Percentiles rank a stretch among this genome's conserved stretches.
These are phyloP conservation scores for Boletus calvinii DNA, from an alignment of 1,284 basidiomycete species.

Conservation along the genomic window DNA sequence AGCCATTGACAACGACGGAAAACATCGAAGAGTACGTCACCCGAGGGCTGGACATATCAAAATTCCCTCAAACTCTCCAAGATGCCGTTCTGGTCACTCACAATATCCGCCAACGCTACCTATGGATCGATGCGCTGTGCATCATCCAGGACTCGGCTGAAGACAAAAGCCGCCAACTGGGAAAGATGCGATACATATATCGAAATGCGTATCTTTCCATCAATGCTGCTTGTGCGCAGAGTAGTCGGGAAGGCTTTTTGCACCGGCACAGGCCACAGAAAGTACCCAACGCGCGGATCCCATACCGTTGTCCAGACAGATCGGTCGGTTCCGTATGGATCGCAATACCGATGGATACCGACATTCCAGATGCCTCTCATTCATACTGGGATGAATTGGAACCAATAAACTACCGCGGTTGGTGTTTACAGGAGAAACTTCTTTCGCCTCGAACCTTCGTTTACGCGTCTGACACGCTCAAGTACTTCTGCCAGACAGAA, in stretches of 20 bases:
- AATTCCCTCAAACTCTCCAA: conserved; percentile 2
- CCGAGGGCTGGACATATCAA: background rate
- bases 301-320: background rate
- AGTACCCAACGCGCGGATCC: background rate
- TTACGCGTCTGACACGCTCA: conserved; percentile 1
- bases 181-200: background rate
- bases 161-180: background rate
- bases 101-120: background rate
- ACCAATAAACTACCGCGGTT: conserved; percentile 2
- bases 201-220: background rate
- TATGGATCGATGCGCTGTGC: conserved; percentile 6
- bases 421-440: conserved; percentile 8
- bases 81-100: background rate
- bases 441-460: conserved; percentile 1
- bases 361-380: background rate
- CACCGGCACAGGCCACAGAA: background rate
- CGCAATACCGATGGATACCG: background rate
- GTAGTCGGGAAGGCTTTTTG: background rate
- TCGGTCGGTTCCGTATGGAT: conserved; percentile 2
- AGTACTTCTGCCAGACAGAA: conserved; percentile 4
- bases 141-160: conserved; percentile 1
- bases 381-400: conserved; percentile 5
- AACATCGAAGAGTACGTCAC: background rate
- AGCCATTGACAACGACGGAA: background rate
- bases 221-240: background rate